Evolutionary conservation across 2,329 filamentous ascomycete species (phyloP).

Genomic region (Fusarium bactridioides): DNA sequence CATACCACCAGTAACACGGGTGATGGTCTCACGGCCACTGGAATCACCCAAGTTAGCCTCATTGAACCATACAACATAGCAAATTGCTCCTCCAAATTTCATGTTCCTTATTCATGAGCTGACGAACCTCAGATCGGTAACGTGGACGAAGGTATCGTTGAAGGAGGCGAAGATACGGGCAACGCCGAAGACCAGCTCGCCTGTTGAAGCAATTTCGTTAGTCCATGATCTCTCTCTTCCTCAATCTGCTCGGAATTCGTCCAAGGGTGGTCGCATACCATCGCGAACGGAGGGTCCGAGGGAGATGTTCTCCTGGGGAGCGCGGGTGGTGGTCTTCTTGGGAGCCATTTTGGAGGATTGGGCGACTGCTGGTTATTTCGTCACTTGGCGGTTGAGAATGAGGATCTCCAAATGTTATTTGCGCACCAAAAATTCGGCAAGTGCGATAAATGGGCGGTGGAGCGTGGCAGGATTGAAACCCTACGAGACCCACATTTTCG

Average conservation of each 20-base stretch:
- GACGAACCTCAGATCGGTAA: constrained; percentile 95
- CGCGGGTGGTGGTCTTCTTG: constrained; percentile 81
- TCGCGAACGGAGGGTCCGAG: constrained; percentile 96
- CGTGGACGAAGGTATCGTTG: constrained; percentile 96
- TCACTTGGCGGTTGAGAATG: constrained; percentile 48
- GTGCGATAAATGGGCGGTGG: constrained; percentile 45
- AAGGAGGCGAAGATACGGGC: constrained; percentile 95
- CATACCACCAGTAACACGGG: constrained; percentile 99
- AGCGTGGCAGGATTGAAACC: constrained; percentile 51
- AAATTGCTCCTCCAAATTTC: constrained; percentile 2
- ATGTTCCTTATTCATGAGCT: constrained; percentile 32
- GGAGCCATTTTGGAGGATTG: constrained; percentile 79
- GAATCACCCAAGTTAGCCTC: constrained; percentile 60
- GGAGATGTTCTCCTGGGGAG: constrained; percentile 96
- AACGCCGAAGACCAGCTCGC: constrained; percentile 97
- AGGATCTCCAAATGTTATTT: constrained; percentile 39
- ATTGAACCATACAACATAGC: constrained; percentile 31
- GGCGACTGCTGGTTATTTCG: constrained; percentile 47
- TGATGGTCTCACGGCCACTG: constrained; percentile 99
- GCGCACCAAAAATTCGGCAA: constrained; percentile 34
- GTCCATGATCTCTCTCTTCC: background rate
- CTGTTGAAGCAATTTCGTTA: constrained; percentile 58
- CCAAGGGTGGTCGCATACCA: constrained; percentile 63
- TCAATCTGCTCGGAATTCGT: background rate
- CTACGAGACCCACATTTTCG: constrained; percentile 36